phyloP scores from a whole-genome alignment of 768 basidiomycete genomes.

The Termitomyces sp. region DNA sequence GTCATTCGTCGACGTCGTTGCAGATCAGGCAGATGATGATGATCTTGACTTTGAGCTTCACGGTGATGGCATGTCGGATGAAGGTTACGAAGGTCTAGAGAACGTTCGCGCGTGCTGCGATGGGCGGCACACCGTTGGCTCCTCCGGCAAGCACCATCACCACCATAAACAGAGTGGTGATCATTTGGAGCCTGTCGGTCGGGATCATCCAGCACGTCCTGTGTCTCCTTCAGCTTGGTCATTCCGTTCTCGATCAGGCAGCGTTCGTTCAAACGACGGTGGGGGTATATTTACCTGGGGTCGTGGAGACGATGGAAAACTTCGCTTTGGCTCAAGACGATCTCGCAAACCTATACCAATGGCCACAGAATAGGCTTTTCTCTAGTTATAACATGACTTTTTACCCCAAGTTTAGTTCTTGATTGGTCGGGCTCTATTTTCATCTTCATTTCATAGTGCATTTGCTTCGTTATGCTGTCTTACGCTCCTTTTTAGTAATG shows the following conservation, averaged over 20 bases:
- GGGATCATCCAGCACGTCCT: conserved; percentile 54
- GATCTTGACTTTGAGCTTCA: conserved; percentile 85
- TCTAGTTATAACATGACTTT: conserved; percentile 9
- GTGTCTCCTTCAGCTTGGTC: conserved; percentile 79
- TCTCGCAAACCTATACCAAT: conserved; percentile 40
- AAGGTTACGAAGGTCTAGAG: conserved; percentile 88
- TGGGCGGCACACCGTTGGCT: conserved; percentile 82
- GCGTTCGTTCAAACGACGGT: conserved; percentile 65
- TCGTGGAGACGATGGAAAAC: conserved; percentile 56
- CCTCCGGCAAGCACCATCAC: conserved; percentile 49
- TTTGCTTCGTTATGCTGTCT: conserved; percentile 13
- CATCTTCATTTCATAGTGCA: conserved; percentile 15
- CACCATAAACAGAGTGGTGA: conserved; percentile 49
- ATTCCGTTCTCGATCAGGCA: conserved; percentile 78
- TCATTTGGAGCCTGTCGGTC: conserved; percentile 44
- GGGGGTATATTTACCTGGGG: conserved; percentile 69
- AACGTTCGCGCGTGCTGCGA: conserved; percentile 93
- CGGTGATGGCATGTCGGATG: conserved; percentile 66
- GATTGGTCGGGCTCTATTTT: conserved; percentile 14
- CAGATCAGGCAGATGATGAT: conserved; percentile 41
- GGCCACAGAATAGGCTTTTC: conserved; percentile 18
- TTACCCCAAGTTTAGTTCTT: conserved; percentile 15
- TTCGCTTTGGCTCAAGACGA: conserved; percentile 73
- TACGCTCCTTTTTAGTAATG: conserved; percentile 28
- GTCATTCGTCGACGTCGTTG: conserved; percentile 61